A percentile compares a stretch with the other conserved stretches of the same genome.
Conservation (phyloP, 1,139 yeast species). For the Lodderomyces margitis region DNA sequence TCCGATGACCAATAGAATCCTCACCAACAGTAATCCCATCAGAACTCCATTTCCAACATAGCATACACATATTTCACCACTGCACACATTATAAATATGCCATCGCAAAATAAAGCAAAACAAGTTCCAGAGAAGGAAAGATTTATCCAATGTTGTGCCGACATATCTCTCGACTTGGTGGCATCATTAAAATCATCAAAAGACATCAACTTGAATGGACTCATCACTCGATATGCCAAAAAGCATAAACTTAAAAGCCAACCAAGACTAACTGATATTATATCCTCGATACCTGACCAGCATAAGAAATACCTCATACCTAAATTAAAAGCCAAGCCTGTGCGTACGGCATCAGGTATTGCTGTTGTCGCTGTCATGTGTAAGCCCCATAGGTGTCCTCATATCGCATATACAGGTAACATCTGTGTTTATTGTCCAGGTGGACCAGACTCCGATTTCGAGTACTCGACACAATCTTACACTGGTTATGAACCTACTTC, state of each 20-base stretch:
- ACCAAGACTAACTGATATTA: slow-evolving; percentile 93
- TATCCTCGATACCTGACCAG: slow-evolving; percentile 93
- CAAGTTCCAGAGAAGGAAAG: slow-evolving; percentile 86
- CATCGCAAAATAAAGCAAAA: slow-evolving; percentile 25
- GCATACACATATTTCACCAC: neutral
- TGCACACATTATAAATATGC: slow-evolving; percentile 21
- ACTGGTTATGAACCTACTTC: slow-evolving; percentile 99
- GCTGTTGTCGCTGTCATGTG: slow-evolving; percentile 99
- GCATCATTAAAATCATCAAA: slow-evolving; percentile 69
- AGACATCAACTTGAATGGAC: slow-evolving; percentile 87
- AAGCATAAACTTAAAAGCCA: slow-evolving; percentile 89
- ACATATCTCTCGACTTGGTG: slow-evolving; percentile 84
- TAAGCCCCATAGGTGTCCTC: slow-evolving; percentile 99
- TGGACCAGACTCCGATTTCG: slow-evolving; percentile 98
- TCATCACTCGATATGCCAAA: slow-evolving; percentile 81
- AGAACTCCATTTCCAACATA: no score
- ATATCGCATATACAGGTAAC: slow-evolving; percentile 97
- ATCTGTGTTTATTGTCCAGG: slow-evolving; percentile 99
- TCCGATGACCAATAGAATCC: slow-evolving; percentile 3
- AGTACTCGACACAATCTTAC: slow-evolving; percentile 95
- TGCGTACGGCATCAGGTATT: slow-evolving; percentile 96
- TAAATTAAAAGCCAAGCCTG: slow-evolving; percentile 94
- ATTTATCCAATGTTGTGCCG: slow-evolving; percentile 89
- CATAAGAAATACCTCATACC: slow-evolving; percentile 89
- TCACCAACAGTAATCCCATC: neutral